Evolutionary conservation across 2,329 filamentous ascomycete species (phyloP).

Genomic region (Acephala macrosclerotiorum): DNA sequence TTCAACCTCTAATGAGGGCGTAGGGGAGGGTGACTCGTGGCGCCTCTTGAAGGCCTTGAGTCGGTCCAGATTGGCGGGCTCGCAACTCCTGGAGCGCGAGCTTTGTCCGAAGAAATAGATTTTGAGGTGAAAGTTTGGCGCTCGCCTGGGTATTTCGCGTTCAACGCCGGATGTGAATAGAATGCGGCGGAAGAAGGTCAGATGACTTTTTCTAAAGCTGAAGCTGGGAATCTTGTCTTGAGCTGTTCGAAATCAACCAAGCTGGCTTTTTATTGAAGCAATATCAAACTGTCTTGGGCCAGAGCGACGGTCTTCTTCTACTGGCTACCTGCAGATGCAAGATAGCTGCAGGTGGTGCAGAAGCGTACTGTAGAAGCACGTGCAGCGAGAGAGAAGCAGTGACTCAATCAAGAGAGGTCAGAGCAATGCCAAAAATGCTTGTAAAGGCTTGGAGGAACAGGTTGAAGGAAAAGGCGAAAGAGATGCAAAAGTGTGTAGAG

Average conservation of each 20-base stretch:
- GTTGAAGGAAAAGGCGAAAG: conserved; percentile 7
- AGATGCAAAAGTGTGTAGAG: conserved; percentile 8
- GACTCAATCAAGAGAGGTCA: neutral
- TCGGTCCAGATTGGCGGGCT: conserved; percentile 39
- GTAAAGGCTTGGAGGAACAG: neutral
- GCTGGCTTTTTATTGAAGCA: neutral
- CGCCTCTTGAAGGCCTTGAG: conserved; percentile 42
- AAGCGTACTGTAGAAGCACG: neutral
- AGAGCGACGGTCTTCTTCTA: neutral
- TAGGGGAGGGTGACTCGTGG: conserved; percentile 35
- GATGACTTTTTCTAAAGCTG: conserved; percentile 20
- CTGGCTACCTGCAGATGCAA: conserved; percentile 9
- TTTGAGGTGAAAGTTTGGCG: conserved; percentile 13
- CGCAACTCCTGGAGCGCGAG: conserved; percentile 29
- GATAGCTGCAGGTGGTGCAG: conserved; percentile 8
- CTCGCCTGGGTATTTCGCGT: conserved; percentile 17
- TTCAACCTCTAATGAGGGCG: conserved; percentile 24
- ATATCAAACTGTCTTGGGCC: conserved; percentile 6
- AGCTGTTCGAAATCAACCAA: neutral
- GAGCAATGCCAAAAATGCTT: conserved; percentile 6
- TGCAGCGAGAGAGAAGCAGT: neutral
- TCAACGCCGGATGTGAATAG: conserved; percentile 2
- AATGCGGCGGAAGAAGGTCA: conserved; percentile 16
- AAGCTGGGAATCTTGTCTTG: neutral
- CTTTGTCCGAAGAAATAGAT: neutral